Conservation (phyloP, 2,329 filamentous ascomycete species). For the Reticulascus tulasneorum region DNA sequence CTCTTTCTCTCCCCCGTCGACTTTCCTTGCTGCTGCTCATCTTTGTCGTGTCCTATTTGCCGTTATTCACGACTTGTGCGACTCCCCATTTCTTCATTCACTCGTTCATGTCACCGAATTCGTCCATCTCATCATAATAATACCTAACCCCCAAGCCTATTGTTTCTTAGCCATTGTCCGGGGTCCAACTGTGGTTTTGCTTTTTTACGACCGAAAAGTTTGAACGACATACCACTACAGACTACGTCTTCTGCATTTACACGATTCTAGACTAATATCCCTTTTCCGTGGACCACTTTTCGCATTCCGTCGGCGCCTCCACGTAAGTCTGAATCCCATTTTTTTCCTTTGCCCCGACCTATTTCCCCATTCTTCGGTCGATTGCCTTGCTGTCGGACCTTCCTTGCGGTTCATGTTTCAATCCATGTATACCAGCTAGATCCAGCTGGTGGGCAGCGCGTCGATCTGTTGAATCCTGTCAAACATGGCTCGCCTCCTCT, state of each 20-base stretch:
- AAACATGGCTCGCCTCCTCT: too few species aligned
- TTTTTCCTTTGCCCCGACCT: too few species aligned
- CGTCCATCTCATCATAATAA: slow-evolving; percentile 2
- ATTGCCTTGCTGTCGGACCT: too few species aligned
- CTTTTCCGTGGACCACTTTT: background rate
- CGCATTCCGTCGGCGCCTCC: background rate
- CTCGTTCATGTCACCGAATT: slow-evolving; percentile 11
- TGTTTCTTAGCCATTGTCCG: background rate
- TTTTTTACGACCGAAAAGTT: slow-evolving; percentile 11
- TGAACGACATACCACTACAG: slow-evolving; percentile 12
- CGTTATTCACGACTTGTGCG: too few species aligned
- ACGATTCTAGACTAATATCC: slow-evolving; percentile 13
- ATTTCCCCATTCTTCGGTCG: too few species aligned
- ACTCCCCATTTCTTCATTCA: slow-evolving; percentile 9
- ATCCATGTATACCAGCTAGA: too few species aligned
- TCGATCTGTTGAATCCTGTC: too few species aligned
- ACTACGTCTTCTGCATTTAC: slow-evolving; percentile 5
- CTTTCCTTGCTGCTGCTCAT: slow-evolving; percentile 12
- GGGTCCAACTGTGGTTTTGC: slow-evolving; percentile 6
- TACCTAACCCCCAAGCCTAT: slow-evolving; percentile 2
- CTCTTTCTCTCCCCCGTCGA: slow-evolving; percentile 11
- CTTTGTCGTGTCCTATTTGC: slow-evolving; percentile 10
- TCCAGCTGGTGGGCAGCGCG: too few species aligned
- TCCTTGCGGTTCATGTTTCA: too few species aligned
- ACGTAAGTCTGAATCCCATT: too few species aligned